Conservation (phyloP, 306 rosid species). For the Luffa aegyptiaca region DNA sequence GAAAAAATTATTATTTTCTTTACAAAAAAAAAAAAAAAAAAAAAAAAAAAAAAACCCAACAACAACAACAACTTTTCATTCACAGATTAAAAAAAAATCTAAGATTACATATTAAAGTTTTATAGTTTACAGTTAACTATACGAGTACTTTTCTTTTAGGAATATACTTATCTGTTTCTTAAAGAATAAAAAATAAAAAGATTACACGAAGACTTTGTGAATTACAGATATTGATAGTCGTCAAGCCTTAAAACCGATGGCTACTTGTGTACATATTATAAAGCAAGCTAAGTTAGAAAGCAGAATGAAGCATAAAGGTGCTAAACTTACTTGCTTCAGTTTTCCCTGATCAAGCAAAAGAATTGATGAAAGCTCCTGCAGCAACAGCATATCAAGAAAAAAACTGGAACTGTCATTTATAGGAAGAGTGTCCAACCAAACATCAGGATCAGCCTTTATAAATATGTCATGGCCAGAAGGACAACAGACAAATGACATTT, state of each 20-base stretch:
- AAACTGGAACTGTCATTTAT: conserved; percentile 50
- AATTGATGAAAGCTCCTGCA: conserved; percentile 45
- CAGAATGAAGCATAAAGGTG: neutral
- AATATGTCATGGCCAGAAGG: conserved; percentile 31
- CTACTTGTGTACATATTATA: conserved; percentile 6
- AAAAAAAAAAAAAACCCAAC: no score
- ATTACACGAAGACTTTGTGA: neutral
- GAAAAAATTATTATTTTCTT: no score
- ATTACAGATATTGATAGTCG: neutral
- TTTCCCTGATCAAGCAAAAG: conserved; percentile 34
- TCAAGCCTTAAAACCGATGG: neutral
- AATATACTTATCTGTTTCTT: no score
- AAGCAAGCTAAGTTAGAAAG: neutral
- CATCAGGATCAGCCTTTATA: conserved; percentile 31
- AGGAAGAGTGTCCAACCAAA: conserved; percentile 51
- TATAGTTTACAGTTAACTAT: neutral
- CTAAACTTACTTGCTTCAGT: conserved; percentile 33
- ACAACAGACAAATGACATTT: conserved; percentile 40
- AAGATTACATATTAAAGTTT: neutral
- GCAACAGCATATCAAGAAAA: conserved; percentile 56
- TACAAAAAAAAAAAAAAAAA: no score
- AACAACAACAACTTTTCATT: no score
- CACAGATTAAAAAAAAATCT: no score
- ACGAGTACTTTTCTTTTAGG: neutral
- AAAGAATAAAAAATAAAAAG: neutral